These are phyloP conservation scores for Yueomyces sinensis DNA, from an alignment of 805 yeast genomes.

Conservation along the genomic window DNA sequence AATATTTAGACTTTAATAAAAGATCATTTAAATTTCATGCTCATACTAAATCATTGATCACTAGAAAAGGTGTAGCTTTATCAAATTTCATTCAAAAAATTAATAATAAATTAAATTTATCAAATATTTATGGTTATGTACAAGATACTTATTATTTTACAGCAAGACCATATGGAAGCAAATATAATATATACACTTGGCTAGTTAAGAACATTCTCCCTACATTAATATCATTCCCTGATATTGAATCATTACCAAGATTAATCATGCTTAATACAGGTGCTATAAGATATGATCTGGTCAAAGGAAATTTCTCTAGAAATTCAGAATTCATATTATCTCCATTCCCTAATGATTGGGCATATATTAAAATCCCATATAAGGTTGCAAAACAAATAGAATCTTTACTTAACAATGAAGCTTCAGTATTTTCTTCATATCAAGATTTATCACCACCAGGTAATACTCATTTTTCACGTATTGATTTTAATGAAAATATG, in stretches of 20 bases:
- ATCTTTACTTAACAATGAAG: conserved; percentile 40
- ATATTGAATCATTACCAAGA: conserved; percentile 23
- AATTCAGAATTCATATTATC: conserved; percentile 75
- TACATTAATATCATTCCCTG: conserved; percentile 15
- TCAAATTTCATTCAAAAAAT: conserved; percentile 31
- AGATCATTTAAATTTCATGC: conserved; percentile 60
- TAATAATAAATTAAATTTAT: conserved; percentile 39
- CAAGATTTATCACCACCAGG: conserved; percentile 7
- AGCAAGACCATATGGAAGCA: conserved; percentile 49
- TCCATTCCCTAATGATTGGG: conserved; percentile 79
- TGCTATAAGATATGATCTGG: conserved; percentile 73
- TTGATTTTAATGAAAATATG: neutral
- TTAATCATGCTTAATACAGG: conserved; percentile 73
- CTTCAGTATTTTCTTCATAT: neutral
- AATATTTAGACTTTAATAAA: conserved; percentile 73
- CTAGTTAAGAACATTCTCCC: conserved; percentile 46
- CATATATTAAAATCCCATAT: conserved; percentile 45
- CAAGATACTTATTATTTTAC: conserved; percentile 52
- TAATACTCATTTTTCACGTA: neutral
- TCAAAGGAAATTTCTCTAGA: conserved; percentile 68
- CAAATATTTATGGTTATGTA: conserved; percentile 50
- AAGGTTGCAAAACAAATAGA: conserved; percentile 41
- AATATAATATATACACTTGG: conserved; percentile 44
- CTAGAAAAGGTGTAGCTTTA: conserved; percentile 39
- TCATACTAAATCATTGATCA: conserved; percentile 20